Percentiles rank a stretch among this genome's conserved stretches.
These are phyloP conservation scores for Nothophaeocryptopus gaeumannii DNA, from an alignment of 2,329 filamentous ascomycete genomes.

Conservation along the genomic window DNA sequence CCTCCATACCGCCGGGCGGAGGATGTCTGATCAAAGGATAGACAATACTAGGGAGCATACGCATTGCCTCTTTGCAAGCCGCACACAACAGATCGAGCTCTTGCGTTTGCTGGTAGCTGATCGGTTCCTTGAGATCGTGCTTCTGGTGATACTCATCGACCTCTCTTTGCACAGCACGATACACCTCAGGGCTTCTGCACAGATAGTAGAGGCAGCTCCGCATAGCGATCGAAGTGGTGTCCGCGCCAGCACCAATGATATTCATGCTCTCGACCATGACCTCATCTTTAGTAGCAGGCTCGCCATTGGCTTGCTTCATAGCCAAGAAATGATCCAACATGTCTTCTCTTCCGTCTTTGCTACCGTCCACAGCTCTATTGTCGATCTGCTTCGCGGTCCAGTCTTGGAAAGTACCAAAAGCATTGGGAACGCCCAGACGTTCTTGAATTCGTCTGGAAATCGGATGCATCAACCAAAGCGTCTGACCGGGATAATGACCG, in stretches of 20 bases:
- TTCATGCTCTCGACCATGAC: slow-evolving; percentile 16
- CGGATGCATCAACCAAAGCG: slow-evolving; percentile 9
- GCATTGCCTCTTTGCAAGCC: slow-evolving; percentile 36
- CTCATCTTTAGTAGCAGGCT: slow-evolving; percentile 3
- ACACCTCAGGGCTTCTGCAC: slow-evolving; percentile 5
- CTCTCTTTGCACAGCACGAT: slow-evolving; percentile 28
- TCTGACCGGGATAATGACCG: slow-evolving; percentile 16
- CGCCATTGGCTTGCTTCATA: slow-evolving; percentile 10
- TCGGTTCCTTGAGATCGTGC: slow-evolving; percentile 22
- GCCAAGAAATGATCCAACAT: slow-evolving; percentile 19
- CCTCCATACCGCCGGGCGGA: slow-evolving; percentile 28
- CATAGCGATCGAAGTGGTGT: slow-evolving; percentile 16
- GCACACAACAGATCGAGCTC: slow-evolving; percentile 32
- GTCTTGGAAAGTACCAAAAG: slow-evolving; percentile 7
- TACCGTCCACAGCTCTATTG: slow-evolving; percentile 1
- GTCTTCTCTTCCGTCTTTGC: slow-evolving; percentile 11
- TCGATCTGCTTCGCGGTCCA: slow-evolving; percentile 15
- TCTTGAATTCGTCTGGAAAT: not conserved
- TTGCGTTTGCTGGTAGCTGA: slow-evolving; percentile 27
- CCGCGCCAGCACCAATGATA: slow-evolving; percentile 17
- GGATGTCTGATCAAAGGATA: slow-evolving; percentile 35
- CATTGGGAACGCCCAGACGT: slow-evolving; percentile 3
- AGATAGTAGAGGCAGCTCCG: slow-evolving; percentile 9
- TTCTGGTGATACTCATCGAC: slow-evolving; percentile 34
- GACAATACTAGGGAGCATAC: slow-evolving; percentile 24